Evolutionary conservation across 768 basidiomycete genomes (phyloP), one percentile per base, ranked within the genome.

Genomic region (Termitomyces sp.): DNA sequence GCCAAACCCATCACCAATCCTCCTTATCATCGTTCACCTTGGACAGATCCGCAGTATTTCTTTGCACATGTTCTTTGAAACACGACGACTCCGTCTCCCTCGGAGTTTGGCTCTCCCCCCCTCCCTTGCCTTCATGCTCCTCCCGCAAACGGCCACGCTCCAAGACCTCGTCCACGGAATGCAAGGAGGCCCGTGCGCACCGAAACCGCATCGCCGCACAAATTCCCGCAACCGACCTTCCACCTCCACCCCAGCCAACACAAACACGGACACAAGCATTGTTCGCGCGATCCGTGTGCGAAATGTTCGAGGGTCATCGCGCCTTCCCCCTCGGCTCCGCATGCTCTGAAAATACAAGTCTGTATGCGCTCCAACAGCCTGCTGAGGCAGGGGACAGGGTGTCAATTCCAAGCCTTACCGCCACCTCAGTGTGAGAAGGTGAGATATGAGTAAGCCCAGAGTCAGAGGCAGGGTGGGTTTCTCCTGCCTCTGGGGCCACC

Each of bases 251-350:
- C n/a, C n/a, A n/a, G 65, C 67, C 69, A 3, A 62, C 65, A 9
- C 68, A 67, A 40, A 63, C 64, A 13, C 66, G 66, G 40, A 60
- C 63, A 9, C 32, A 32, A 20, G 1, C 32, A 6, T 13, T 20
- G 32, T 49, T 51, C 16, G n/a, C 20, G n/a, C 9, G 77, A 77
- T 61, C 76, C 75, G 1, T 77, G 76, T 40, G 72, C 75, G 5
- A 70, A 0, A 63, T 75, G 62, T 75, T 78, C 44, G 69, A 64
- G n/a, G 53, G 66, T 0, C 32, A 44, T 24, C 48, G 58, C 36
- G 24, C 18, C 18, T 14, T 4, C 30, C 14, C 33, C 33, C 33
- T 40, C 22, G 3, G 58, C 58, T 32, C 47, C 54, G 20, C 47
- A 50, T n/a, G 32, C 33, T 26, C 57, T 1, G 10, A 22, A 22